Percentiles rank a stretch among this genome's conserved stretches.
Conservation (phyloP, 1,284 basidiomycete species). For the Exobasidium cylindrosporum region DNA sequence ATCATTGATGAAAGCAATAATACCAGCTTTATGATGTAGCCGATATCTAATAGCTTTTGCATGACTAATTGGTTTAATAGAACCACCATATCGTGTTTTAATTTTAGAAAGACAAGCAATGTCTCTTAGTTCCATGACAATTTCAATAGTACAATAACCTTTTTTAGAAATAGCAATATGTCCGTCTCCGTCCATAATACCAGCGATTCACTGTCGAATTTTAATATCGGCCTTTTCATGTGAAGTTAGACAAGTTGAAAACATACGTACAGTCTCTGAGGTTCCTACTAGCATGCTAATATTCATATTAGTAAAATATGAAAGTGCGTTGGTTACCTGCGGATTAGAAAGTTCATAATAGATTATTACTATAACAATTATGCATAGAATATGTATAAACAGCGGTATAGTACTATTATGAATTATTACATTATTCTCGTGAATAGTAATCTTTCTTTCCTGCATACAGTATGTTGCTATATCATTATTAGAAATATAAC, state of each 20-base stretch:
- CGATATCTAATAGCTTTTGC: conserved; percentile 20
- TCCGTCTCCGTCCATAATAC: background rate
- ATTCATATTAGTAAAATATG: too few relatives aligned
- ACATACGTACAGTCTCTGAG: background rate
- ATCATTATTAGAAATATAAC: too few relatives aligned
- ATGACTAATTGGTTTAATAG: background rate
- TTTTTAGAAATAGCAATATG: background rate
- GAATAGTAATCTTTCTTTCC: too few relatives aligned
- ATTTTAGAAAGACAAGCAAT: background rate
- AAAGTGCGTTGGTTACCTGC: background rate
- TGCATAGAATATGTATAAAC: too few relatives aligned
- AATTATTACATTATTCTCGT: too few relatives aligned
- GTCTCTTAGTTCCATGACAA: background rate
- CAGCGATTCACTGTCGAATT: background rate
- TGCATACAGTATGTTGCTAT: too few relatives aligned
- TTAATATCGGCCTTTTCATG: too few relatives aligned
- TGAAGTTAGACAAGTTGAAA: background rate
- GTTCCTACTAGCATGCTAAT: background rate
- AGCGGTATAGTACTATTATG: too few relatives aligned
- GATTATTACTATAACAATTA: conserved; percentile 24
- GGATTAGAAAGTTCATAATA: background rate
- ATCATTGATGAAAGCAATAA: conserved; percentile 17
- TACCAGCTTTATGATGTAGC: conserved; percentile 21
- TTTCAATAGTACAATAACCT: background rate
- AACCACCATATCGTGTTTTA: background rate